A percentile compares a stretch with the other conserved stretches of the same genome.
These are phyloP conservation scores for Flaveria bidentis DNA, from an alignment of 129 eudicot species.

Conservation along the genomic window DNA sequence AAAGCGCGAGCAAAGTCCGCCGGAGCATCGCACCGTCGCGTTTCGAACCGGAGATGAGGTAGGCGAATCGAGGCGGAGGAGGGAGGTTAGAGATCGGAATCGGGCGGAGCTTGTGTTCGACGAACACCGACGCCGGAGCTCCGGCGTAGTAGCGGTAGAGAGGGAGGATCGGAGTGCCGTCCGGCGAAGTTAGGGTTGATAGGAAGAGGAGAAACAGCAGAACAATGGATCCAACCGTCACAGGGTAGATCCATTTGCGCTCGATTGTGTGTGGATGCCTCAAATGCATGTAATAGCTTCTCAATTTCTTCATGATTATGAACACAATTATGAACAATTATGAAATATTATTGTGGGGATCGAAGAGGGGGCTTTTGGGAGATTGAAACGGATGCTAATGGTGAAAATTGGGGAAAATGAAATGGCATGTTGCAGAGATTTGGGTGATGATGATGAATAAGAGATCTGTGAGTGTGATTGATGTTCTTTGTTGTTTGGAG, in stretches of 20 bases:
- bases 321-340: slow-evolving; percentile 7
- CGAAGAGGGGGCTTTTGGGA: neutral
- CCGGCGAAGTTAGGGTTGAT: slow-evolving; percentile 45
- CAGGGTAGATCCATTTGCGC: slow-evolving; percentile 50
- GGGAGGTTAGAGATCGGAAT: slow-evolving; percentile 48
- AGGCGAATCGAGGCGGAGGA: slow-evolving; percentile 81
- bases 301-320: slow-evolving; percentile 47
- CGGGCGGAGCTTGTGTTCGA: slow-evolving; percentile 67
- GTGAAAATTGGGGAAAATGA: slow-evolving; percentile 8
- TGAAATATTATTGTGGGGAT: neutral
- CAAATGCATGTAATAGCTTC: slow-evolving; percentile 38
- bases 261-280: slow-evolving; percentile 36
- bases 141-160: slow-evolving; percentile 31
- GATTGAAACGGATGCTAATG: neutral
- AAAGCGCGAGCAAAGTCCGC: slow-evolving; percentile 67
- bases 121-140: slow-evolving; percentile 52
- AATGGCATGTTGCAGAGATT: no score
- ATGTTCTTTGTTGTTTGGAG: neutral
- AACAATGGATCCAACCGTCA: slow-evolving; percentile 40
- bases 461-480: neutral
- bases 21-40: slow-evolving; percentile 58
- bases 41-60: slow-evolving; percentile 82
- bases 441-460: no score
- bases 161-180: slow-evolving; percentile 38
- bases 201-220: slow-evolving; percentile 46